Evolutionary conservation across 805 yeast species (phyloP).

Genomic region (Pichia manshurica): DNA sequence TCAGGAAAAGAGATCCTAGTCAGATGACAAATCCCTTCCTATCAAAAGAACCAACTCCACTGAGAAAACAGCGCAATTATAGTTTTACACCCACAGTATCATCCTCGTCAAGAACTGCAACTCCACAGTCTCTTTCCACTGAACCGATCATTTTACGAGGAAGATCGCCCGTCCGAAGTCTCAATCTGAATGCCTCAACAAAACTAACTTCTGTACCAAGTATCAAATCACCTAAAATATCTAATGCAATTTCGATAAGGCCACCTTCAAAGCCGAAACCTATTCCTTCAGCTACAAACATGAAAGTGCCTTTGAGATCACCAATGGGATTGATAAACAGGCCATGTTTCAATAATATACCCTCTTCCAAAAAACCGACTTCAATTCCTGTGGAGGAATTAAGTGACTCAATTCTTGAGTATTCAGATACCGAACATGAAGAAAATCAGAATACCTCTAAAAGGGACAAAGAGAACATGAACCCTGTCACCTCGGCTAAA

Average conservation of each 20-base stretch:
- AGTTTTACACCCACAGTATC: not conserved
- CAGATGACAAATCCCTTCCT: slow-evolving; percentile 25
- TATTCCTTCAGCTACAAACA: not conserved
- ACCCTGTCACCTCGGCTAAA: not conserved
- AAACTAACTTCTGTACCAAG: not conserved
- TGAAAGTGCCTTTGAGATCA: not conserved
- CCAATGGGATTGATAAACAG: slow-evolving; percentile 6
- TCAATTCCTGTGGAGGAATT: slow-evolving; percentile 22
- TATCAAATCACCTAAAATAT: not conserved
- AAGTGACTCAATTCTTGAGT: slow-evolving; percentile 23
- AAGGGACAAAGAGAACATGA: not conserved
- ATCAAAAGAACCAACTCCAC: slow-evolving; percentile 14
- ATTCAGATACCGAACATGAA: slow-evolving; percentile 14
- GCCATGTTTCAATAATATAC: slow-evolving; percentile 10
- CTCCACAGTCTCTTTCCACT: slow-evolving; percentile 1
- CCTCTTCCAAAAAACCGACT: slow-evolving; percentile 16
- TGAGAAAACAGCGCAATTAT: slow-evolving; percentile 2
- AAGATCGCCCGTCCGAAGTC: slow-evolving; percentile 4
- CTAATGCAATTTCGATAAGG: not conserved
- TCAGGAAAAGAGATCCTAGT: slow-evolving; percentile 15
- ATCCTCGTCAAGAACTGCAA: not conserved
- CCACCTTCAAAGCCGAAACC: not conserved
- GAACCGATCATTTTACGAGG: slow-evolving; percentile 5
- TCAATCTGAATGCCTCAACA: slow-evolving; percentile 8
- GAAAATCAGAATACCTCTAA: not conserved